phyloP scores from a whole-genome alignment of 352 stramenopile genomes.

The Pythium guiyangense region DNA sequence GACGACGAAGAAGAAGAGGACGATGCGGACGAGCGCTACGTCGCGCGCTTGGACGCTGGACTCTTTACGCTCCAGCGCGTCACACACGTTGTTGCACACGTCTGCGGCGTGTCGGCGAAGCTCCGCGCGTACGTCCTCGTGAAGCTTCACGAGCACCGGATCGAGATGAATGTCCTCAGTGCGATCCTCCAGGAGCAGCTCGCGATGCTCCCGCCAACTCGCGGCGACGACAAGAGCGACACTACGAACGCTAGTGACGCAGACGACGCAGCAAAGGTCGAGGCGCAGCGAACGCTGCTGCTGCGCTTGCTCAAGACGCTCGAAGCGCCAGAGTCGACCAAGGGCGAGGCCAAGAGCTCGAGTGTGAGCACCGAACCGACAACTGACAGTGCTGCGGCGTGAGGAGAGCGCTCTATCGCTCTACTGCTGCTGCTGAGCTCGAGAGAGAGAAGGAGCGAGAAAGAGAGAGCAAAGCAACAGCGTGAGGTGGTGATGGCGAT shows the following conservation, averaged over 20 bases:
- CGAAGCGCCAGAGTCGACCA: neutral
- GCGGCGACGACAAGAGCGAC: neutral
- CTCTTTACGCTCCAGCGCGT: constrained; percentile 76
- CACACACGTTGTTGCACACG: constrained; percentile 53
- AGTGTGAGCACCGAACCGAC: constrained; percentile 4
- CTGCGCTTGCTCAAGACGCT: constrained; percentile 22
- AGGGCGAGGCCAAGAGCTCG: too few relatives aligned
- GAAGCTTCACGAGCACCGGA: constrained; percentile 70
- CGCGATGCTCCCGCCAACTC: constrained; percentile 27
- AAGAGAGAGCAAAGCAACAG: too few relatives aligned
- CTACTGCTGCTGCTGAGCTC: too few relatives aligned
- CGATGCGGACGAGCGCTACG: constrained; percentile 47
- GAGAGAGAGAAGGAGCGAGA: too few relatives aligned
- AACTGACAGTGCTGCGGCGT: neutral
- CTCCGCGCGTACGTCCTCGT: constrained; percentile 64
- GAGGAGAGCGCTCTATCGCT: too few relatives aligned
- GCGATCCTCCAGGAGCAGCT: constrained; percentile 58
- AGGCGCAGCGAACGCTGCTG: constrained; percentile 33
- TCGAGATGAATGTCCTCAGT: constrained; percentile 40
- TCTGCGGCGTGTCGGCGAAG: constrained; percentile 61
- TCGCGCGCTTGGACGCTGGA: constrained; percentile 66
- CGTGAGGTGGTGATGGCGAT: too few relatives aligned
- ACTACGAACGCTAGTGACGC: neutral
- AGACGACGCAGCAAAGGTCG: constrained; percentile 20
- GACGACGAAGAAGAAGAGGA: constrained; percentile 27